Evolutionary conservation across 2,329 filamentous ascomycete species (phyloP), one percentile per base, ranked within the genome.

Genomic region (Hortaea sp.): DNA sequence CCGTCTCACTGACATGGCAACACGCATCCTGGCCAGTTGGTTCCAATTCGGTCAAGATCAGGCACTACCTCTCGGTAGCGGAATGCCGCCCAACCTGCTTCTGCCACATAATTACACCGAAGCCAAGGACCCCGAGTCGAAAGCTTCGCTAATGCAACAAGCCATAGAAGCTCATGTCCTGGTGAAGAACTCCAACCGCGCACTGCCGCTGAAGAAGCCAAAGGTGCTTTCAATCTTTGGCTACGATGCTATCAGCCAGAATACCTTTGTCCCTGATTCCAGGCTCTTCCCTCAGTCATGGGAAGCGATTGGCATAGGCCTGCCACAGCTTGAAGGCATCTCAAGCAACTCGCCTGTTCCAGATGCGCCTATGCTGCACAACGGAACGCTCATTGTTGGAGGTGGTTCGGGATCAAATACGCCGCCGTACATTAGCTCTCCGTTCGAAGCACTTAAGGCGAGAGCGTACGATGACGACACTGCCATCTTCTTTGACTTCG

Each of bases 121-220:
- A 52, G 79, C 72, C 2, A 68, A 75, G 20, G 74, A 82, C 57
- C 60, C 69, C 9, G 63, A 69, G 5, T 67, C 73, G 7, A 71
- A 72, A 6, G 59, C 67, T 0, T 69, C 72, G 0, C 59, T 80
- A 0, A 57, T 81, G 0, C 67, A 77, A n/a, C 75, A 77, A 3
- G 79, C 78, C 0, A 65, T 80, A 4, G 78, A 82, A 54, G 78
- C 80, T 4, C 78, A 81, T 45, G 79, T 83, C 1, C 69, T 83
- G 0, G 69, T 83, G 29, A 84, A 83, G 60, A 83, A 84, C 57
- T 64, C 58, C 35, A 74, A 76, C 38, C 68, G 66, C 10, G 65
- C 75, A 0, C 68, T 83, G 1, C 79, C 79, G 0, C 61, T 84
- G 0, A 68, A 68, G 6, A 61, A 55, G 9, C 69, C 69, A 7